Evolutionary conservation across 805 yeast species (phyloP), one percentile per base, ranked within the genome.

Genomic region (Saccharomycopsis microspora): DNA sequence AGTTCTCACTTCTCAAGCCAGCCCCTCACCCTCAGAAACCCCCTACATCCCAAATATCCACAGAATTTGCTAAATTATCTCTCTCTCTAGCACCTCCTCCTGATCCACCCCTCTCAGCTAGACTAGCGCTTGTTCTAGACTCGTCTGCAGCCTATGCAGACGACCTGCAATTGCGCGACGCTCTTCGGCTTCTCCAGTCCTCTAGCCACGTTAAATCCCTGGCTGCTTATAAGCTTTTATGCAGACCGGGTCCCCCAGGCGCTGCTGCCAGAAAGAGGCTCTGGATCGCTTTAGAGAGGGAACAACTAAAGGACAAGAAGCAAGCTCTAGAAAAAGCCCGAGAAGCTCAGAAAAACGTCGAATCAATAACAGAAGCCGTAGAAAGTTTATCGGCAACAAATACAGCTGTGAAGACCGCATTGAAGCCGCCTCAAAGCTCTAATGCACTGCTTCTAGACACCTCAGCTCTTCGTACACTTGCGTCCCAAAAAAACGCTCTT

Each of bases 401-500:
- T 3, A 31, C 41, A 56, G 19, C 9, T 54, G 52, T 11, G 52
- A 56, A 4, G 51, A 51, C n/a, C 10, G 10, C 42, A 57, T 27
- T 4, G 57, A 5, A 11, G 44, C 36, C 8, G n/a, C n/a, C 36
- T 34, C 36, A 34, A 34, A n/a, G n/a, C 8, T 8, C n/a, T 34
- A 34, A 34, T 9, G 36, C 8, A 34, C 53, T 50, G 19, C 42
- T 44, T 3, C 44, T 53, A 11, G 45, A 47, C 33, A 28, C 40
- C 27, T 39, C 37, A 7, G 31, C 56, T 33, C 52, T 62, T 28
- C 55, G 57, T 10, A 32, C 44, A 4, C 53, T 59, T 8, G 51
- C 56, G 7, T 45, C 41, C 3, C 45, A 57, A 43, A 60, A 57
- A 44, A 56, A 54, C 9, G 37, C 54, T 10, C 27, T 59, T 3